Base-by-base conservation (phyloP, 306 rosid genomes). In the Casuarina cunninghamiana region DNA sequence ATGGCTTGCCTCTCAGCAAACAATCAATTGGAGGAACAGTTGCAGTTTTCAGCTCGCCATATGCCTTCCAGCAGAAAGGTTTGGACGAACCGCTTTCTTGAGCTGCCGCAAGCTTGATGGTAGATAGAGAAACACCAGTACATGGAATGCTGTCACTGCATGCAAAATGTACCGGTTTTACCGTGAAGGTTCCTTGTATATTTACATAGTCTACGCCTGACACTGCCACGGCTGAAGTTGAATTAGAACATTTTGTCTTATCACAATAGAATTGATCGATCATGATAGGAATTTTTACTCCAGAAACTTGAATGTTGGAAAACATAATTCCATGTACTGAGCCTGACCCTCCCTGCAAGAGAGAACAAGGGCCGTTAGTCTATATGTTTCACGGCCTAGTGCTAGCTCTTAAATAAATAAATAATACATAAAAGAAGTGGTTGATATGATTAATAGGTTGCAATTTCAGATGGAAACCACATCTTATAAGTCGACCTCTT, bases 241-340 rank as follows among this genome's bases (percentile, higher is more conserved):
- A 69, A 43, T 94, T 94, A 21, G 5, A 3, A 50, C 97, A 94
- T 41, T 76, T 82, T 51, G 89, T 54, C 48, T 79, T 80, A 55
- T 90, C 91, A 26, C 98, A 94, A 76, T 92, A 94, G 83, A 83
- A 94, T 77, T 94, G 98, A 69, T 94, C 97, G 39, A 91, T 94
- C 72, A 79, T 15, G 10, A 94, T 92, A 5, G 98, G 93, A 1
- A 78, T 88, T 73, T 67, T 10, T 17, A 92, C 97, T 3, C 79
- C 89, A 3, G 96, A 83, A 60, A 94, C 97, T 84, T 89, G 90
- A 49, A 94, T 81, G 86, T 90, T 89, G 0, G 95, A 93, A 75
- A 94, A 94, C 88, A 80, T 78, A 0, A 94, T 50, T n/a, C 83
- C 89, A 70, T 80, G 88, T 32, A 87, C 96, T 15, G 87, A 88